phyloP scores from a whole-genome alignment of 225 moss, liverwort and hornwort species.

The Polytrichum formosum region DNA sequence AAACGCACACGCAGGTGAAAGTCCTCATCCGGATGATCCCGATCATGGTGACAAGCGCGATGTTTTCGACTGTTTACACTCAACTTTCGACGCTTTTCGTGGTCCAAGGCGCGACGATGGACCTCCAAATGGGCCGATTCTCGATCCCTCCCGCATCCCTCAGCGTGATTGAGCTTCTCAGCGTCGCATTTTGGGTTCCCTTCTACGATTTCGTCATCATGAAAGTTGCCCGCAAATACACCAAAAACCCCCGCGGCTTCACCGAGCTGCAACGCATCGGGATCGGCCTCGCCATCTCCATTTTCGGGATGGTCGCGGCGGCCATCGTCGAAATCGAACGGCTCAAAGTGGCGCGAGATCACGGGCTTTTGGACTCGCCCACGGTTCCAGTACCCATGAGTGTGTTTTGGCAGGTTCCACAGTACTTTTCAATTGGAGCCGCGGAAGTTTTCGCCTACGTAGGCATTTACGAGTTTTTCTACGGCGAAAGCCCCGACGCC shows the following conservation, averaged over 20 bases:
- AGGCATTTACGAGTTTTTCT: constrained; percentile 77
- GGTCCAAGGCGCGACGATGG: constrained; percentile 19
- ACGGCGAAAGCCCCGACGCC: constrained; percentile 65
- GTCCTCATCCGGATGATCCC: constrained; percentile 20
- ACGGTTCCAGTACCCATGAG: constrained; percentile 8
- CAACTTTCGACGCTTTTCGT: constrained; percentile 17
- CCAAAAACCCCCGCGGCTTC: constrained; percentile 8
- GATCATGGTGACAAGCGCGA: constrained; percentile 5
- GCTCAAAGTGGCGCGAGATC: constrained; percentile 3
- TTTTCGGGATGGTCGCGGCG: constrained; percentile 14
- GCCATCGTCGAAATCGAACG: constrained; percentile 23
- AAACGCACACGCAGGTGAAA: constrained; percentile 4
- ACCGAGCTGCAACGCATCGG: constrained; percentile 19
- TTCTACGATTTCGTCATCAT: constrained; percentile 18
- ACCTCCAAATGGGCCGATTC: constrained; percentile 20
- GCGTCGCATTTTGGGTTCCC: constrained; percentile 9
- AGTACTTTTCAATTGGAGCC: constrained; percentile 70
- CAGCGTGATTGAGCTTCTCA: neutral
- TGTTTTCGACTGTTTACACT: constrained; percentile 20
- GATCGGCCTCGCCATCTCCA: constrained; percentile 6
- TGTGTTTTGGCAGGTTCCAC: constrained; percentile 58
- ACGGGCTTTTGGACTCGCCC: constrained; percentile 11
- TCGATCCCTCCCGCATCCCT: constrained; percentile 13
- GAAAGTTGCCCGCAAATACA: constrained; percentile 5
- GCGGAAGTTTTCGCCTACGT: constrained; percentile 83